Evolutionary conservation across 2,329 filamentous ascomycete genomes (phyloP).

Genomic region (Sporothrix sp.): DNA sequence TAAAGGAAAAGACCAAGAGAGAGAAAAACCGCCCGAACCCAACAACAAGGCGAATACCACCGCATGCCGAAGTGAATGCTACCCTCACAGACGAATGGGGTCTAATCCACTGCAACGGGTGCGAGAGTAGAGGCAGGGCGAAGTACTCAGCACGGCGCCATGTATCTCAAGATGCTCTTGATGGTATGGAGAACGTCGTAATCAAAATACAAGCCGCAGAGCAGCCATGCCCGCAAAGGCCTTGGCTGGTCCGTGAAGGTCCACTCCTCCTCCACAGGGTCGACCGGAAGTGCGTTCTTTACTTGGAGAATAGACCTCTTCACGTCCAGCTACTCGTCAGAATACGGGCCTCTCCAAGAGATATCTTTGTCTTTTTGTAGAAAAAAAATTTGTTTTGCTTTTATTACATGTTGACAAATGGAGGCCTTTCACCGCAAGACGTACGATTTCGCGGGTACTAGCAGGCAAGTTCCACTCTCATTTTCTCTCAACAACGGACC

Average conservation of each 20-base stretch:
- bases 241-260: neutral
- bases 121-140: neutral
- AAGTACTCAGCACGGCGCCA: too few relatives aligned
- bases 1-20: neutral
- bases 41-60: neutral
- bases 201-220: neutral
- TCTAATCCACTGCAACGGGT: neutral
- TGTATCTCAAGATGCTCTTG: too few relatives aligned
- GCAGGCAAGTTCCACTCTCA: neutral
- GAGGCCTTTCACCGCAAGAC: neutral
- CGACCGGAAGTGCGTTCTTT: too few relatives aligned
- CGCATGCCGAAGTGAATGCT: neutral
- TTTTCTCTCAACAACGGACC: neutral
- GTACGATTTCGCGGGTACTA: constrained; percentile 1
- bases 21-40: neutral
- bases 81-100: neutral
- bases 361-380: too few relatives aligned
- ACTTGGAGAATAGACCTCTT: too few relatives aligned
- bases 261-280: too few relatives aligned
- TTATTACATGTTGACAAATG: too few relatives aligned
- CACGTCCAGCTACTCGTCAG: too few relatives aligned
- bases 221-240: neutral
- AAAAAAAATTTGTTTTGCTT: too few relatives aligned
- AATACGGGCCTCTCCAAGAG: too few relatives aligned
- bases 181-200: neutral